phyloP scores from a whole-genome alignment of 345 rosid species.

The Salix purpurea region DNA sequence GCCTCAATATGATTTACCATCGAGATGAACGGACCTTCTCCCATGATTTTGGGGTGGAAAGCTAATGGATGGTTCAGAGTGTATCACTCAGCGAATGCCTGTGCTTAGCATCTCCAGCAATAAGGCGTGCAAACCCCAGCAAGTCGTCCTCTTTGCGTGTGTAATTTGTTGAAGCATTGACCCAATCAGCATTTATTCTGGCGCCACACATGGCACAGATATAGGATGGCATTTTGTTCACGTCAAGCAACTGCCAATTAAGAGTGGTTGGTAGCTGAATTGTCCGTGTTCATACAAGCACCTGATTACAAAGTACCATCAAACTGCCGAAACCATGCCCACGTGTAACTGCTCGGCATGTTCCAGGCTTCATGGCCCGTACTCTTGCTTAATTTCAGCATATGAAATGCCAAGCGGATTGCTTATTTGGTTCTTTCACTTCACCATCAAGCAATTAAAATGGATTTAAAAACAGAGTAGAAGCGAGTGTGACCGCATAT shows the following conservation, averaged over 20 bases:
- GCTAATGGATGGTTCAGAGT: not conserved
- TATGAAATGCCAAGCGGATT: too few relatives aligned
- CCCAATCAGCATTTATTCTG: not conserved
- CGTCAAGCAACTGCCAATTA: not conserved
- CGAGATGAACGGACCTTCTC: not conserved
- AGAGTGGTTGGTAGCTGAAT: not conserved
- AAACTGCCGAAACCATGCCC: not conserved
- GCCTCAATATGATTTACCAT: not conserved
- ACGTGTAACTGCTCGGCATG: not conserved
- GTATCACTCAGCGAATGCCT: not conserved
- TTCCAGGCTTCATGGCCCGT: not conserved
- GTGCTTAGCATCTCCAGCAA: not conserved
- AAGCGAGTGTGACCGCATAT: too few relatives aligned
- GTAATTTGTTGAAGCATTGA: not conserved
- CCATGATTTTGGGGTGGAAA: not conserved
- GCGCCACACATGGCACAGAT: not conserved
- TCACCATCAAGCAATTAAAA: not conserved
- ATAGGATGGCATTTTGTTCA: not conserved
- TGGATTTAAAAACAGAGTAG: too few relatives aligned
- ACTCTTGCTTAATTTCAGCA: too few relatives aligned
- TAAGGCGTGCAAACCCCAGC: not conserved
- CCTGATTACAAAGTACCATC: not conserved
- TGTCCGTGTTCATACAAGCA: not conserved
- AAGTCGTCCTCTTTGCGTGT: not conserved
- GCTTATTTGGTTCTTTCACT: not conserved